A percentile compares a stretch with the other conserved stretches of the same genome.
Evolutionary conservation across 257 asterid species (phyloP).

Genomic region (Plantago major): DNA sequence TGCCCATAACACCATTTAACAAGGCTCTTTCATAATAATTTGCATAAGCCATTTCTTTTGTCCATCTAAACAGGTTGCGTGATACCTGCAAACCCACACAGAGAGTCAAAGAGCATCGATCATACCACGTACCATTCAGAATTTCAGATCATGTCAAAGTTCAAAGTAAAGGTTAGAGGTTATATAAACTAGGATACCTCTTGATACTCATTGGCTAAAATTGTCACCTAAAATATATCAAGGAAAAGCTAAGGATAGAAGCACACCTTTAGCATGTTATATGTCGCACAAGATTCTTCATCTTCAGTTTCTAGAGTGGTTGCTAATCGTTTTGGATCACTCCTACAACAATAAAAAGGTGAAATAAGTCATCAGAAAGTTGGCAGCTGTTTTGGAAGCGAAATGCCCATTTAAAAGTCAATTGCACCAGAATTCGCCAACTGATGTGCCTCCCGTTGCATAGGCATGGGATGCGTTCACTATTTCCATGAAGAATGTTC

Average conservation of each 20-base stretch:
- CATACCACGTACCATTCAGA: background rate
- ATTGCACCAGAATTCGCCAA: slow-evolving; percentile 64
- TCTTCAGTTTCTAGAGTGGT: slow-evolving; percentile 58
- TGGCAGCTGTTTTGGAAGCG: background rate
- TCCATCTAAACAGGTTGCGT: slow-evolving; percentile 82
- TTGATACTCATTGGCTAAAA: too few species aligned
- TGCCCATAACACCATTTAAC: slow-evolving; percentile 84
- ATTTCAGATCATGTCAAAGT: background rate
- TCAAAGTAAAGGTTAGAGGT: background rate
- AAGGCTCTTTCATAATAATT: slow-evolving; percentile 88
- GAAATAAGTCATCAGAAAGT: background rate
- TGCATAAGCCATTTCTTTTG: slow-evolving; percentile 78
- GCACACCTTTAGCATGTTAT: slow-evolving; percentile 91
- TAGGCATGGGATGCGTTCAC: slow-evolving; percentile 85
- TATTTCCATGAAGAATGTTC: slow-evolving; percentile 65
- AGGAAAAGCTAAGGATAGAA: background rate
- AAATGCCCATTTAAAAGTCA: background rate
- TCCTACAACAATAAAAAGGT: slow-evolving; percentile 38
- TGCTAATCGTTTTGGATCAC: slow-evolving; percentile 77
- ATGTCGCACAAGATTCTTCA: slow-evolving; percentile 90
- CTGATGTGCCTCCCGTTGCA: slow-evolving; percentile 96
- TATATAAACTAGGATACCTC: background rate
- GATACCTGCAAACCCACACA: slow-evolving; percentile 56
- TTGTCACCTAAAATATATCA: too few species aligned
- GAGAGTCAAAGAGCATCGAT: slow-evolving; percentile 9